Percentiles rank a stretch among this genome's conserved stretches.
phyloP scores from a whole-genome alignment of 495 filamentous ascomycete genomes.

The Neurospora sp. region DNA sequence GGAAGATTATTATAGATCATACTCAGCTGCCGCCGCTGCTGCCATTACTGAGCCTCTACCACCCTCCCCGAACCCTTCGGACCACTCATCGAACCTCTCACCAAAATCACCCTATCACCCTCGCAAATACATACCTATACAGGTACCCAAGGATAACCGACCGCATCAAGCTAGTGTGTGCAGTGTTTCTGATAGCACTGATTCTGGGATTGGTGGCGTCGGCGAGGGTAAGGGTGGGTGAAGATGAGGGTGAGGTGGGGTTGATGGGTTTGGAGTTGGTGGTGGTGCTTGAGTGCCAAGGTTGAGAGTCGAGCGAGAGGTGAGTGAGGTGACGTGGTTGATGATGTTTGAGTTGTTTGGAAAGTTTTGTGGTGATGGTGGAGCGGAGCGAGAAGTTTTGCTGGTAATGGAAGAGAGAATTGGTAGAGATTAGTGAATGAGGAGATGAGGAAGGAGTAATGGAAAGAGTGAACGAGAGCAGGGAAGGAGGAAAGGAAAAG shows the following conservation, averaged over 20 bases:
- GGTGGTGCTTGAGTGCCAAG: background rate
- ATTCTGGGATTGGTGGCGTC: background rate
- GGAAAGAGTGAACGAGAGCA: background rate
- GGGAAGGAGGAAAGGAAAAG: background rate
- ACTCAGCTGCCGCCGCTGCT: background rate
- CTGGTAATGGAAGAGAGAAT: background rate
- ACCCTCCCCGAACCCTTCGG: background rate
- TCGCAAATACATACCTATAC: background rate
- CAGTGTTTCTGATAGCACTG: background rate
- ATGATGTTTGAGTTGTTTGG: background rate
- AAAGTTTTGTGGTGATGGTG: background rate
- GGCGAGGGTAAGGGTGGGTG: background rate
- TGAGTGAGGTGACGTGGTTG: background rate
- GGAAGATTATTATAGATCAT: background rate
- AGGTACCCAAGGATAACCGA: background rate
- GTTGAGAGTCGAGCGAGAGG: background rate
- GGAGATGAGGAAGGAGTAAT: background rate
- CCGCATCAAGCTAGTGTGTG: background rate
- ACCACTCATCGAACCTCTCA: background rate
- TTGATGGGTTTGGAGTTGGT: background rate
- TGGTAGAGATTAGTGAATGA: background rate
- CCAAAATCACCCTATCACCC: background rate
- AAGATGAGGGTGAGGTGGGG: background rate
- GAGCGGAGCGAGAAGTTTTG: background rate
- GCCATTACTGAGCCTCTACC: background rate